Percentiles rank a stretch among this genome's conserved stretches.
Conservation (phyloP, 2,329 filamentous ascomycete species). For the Paecilomyces fulvus region DNA sequence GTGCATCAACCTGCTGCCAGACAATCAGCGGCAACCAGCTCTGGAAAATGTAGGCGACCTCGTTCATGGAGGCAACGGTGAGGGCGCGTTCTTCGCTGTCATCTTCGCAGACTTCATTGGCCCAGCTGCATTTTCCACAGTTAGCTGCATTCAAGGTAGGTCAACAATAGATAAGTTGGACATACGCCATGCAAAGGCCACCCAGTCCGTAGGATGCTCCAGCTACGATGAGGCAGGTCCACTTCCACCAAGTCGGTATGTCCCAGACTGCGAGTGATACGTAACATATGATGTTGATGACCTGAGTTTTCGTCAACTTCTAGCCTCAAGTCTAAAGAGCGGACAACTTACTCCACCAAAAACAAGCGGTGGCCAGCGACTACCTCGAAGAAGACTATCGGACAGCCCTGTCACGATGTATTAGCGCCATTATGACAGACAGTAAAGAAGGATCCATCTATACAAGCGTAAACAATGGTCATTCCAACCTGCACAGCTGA, state of each 20-base stretch:
- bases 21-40: slow-evolving; percentile 60
- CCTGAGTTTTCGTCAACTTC: slow-evolving; percentile 5
- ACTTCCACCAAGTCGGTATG: slow-evolving; percentile 50
- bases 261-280: slow-evolving; percentile 42
- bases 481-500: slow-evolving; percentile 48
- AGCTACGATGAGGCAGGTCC: slow-evolving; percentile 52
- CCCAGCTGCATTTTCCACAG: slow-evolving; percentile 31
- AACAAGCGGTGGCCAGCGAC: slow-evolving; percentile 56
- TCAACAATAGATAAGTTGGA: slow-evolving; percentile 5
- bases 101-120: slow-evolving; percentile 46
- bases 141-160: neutral
- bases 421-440: neutral
- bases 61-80: slow-evolving; percentile 60
- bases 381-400: slow-evolving; percentile 51
- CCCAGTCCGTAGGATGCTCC: slow-evolving; percentile 41
- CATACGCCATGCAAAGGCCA: slow-evolving; percentile 44
- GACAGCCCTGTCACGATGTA: slow-evolving; percentile 41
- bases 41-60: slow-evolving; percentile 61
- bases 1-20: slow-evolving; percentile 58
- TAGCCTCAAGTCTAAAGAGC: slow-evolving; percentile 20
- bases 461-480: slow-evolving; percentile 54
- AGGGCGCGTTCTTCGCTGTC: slow-evolving; percentile 60
- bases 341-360: slow-evolving; percentile 45
- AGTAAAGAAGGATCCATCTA: neutral
- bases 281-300: slow-evolving; percentile 38